Base-by-base conservation (phyloP, 768 basidiomycete species). In the Lactarius indigo region DNA sequence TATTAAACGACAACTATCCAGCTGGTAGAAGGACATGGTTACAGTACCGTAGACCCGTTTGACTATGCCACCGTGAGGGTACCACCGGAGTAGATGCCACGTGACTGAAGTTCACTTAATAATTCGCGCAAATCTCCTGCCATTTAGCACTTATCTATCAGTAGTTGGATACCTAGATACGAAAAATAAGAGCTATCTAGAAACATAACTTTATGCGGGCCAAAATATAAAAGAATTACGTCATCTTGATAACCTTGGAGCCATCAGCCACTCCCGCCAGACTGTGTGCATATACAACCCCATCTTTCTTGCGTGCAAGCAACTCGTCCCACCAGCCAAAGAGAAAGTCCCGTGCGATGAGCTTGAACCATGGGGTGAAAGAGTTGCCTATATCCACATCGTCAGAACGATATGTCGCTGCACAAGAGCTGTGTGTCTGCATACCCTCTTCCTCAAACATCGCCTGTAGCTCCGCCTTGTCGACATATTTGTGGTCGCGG, bases 261-360 rank as follows among this genome's bases (percentile, higher is more conserved):
- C 89, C 88, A 69, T 93, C 90, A 6, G 82, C 89, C 23, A 91
- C 70, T 4, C 86, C 89, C 9, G 76, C 81, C 5, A 91, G 79
- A 69, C 81, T 87, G 73, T 87, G 84, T 1, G 90, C 89, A n/a
- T 72, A 56, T 12, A 93, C 81, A 28, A 82, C 79, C 9, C 90
- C 91, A 20, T 85, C 73, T 15, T 66, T 80, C 74, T 80, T 85
- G 42, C 91, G 87, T 62, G 79, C 79, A 68, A 90, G 73, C 52
- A 99, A 86, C 68, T 91, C 89, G 73, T 97, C 94, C 97, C 97
- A 99, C 97, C 97, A 99, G 28, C 92, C 93, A 75, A 96, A 98
- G 52, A 99, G 83, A 78, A 96, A 96, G 75, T 98, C 94, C 4
- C 95, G 87, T 2, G 94, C 95, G 73, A 99, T 98, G 33, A 98